These are phyloP conservation scores for Oropetium thomaeum DNA, from an alignment of 176 grass and related monocot genomes.

Conservation along the genomic window DNA sequence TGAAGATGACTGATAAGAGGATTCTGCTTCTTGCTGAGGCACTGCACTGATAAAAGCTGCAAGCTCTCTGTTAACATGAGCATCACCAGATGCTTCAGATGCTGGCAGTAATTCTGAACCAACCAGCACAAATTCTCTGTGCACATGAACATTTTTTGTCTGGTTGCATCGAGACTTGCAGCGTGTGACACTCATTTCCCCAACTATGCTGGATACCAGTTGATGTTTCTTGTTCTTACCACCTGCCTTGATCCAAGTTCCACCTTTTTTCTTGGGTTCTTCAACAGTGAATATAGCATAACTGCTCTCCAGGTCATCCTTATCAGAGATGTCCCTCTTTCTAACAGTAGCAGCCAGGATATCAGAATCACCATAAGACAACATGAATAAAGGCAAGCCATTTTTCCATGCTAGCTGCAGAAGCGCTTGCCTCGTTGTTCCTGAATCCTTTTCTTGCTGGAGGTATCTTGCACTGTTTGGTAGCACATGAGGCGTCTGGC, in stretches of 20 bases:
- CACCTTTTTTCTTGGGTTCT: conserved; percentile 63
- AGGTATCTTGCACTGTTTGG: conserved; percentile 43
- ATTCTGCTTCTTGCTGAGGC: conserved; percentile 41
- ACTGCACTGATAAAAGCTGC: conserved; percentile 58
- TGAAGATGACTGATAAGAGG: conserved; percentile 22
- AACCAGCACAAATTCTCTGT: conserved; percentile 83
- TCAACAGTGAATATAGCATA: conserved; percentile 76
- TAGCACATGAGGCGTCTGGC: conserved; percentile 16
- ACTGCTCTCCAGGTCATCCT: conserved; percentile 53
- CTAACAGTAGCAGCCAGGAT: conserved; percentile 72
- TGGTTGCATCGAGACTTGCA: conserved; percentile 48
- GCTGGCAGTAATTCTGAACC: conserved; percentile 49
- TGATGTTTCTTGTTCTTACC: conserved; percentile 75
- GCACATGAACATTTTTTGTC: conserved; percentile 30
- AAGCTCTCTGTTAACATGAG: conserved; percentile 54
- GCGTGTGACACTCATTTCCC: conserved; percentile 52
- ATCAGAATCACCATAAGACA: conserved; percentile 77
- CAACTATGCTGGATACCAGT: conserved; percentile 61
- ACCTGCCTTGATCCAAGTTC: conserved; percentile 55
- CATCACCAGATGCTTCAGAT: conserved; percentile 43
- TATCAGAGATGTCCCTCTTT: conserved; percentile 36
- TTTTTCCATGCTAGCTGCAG: conserved; percentile 85
- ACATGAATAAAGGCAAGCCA: conserved; percentile 83
- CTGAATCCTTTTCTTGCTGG: conserved; percentile 42
- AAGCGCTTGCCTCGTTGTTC: conserved; percentile 66